Evolutionary conservation across 2,329 filamentous ascomycete species (phyloP), one percentile per base, ranked within the genome.

Genomic region (Ophiocordyceps australis): DNA sequence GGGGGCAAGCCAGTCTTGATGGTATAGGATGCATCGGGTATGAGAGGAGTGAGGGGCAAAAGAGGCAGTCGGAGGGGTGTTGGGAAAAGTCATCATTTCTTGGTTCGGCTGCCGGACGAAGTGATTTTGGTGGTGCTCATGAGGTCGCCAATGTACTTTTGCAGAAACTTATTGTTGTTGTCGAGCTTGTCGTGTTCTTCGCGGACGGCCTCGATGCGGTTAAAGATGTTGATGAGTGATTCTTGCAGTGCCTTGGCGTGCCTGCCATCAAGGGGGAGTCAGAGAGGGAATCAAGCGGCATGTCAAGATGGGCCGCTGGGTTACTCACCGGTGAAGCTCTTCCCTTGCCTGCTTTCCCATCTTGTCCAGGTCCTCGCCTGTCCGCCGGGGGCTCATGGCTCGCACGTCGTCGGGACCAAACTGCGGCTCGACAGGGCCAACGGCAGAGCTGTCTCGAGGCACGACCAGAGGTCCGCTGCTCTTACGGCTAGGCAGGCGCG

Each of bases 121-220:
- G 72, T 77, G 38, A 78, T 76, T 44, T 77, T 77, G 46, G 68
- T 74, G n/a, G 73, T 77, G 38, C 81, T 80, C 69, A 93, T 95
- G 28, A 95, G 63, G 44, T 93, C 86, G 36, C 86, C 86, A 41
- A 95, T 95, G 48, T 95, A 95, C 50, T 93, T 93, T 51, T 95
- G 86, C 24, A 98, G 56, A 45, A 95, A 94, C 43, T 83, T 86
- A 62, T 98, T 98, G 50, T 94, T 85, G 49, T 68, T 89, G 51
- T 95, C 85, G 28, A 98, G 71, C 53, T 93, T 94, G 55, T 94
- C 82, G 46, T 98, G 85, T 46, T 95, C 86, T 39, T 79, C 76
- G 50, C 83, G 81, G 35, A 95, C 85, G 17, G 81, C 80, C 45
- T 98, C 89, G 47, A 95, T 91, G 26, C 83, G 78, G 51, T 93